phyloP scores from a whole-genome alignment of 2,329 filamentous ascomycete genomes.

The Aspergillus viridinutans region DNA sequence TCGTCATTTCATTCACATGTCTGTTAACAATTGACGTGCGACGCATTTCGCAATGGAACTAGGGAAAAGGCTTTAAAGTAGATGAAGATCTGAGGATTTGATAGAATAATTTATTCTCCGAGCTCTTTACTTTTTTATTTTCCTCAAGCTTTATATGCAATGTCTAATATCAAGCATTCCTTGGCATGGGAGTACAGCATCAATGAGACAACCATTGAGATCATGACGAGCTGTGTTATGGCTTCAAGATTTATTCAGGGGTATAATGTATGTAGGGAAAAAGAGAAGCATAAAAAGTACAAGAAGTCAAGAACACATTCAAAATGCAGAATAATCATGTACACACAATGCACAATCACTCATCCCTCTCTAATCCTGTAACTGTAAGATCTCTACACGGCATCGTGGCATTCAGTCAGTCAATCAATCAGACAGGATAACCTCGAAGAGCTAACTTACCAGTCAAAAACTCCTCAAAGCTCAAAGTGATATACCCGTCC shows the following conservation, averaged over 20 bases:
- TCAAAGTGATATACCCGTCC: constrained; percentile 84
- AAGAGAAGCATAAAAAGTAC: constrained; percentile 1
- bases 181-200: neutral
- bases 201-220: neutral
- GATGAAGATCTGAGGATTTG: no score
- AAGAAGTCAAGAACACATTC: neutral
- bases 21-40: no score
- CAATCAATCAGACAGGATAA: neutral
- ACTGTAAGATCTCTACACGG: constrained; percentile 30
- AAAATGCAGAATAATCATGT: neutral
- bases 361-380: constrained; percentile 29
- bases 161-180: neutral
- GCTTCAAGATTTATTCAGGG: neutral
- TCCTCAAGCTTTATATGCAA: neutral
- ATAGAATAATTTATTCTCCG: no score
- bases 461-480: constrained; percentile 75
- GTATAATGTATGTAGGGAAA: constrained; percentile 8
- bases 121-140: neutral
- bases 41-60: no score
- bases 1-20: no score
- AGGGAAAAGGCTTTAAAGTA: no score
- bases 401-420: constrained; percentile 4
- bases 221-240: neutral
- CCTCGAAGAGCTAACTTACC: constrained; percentile 37
- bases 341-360: neutral